Conservation (phyloP, 164 flowering plant species). For the Tinospora cordifolia region DNA sequence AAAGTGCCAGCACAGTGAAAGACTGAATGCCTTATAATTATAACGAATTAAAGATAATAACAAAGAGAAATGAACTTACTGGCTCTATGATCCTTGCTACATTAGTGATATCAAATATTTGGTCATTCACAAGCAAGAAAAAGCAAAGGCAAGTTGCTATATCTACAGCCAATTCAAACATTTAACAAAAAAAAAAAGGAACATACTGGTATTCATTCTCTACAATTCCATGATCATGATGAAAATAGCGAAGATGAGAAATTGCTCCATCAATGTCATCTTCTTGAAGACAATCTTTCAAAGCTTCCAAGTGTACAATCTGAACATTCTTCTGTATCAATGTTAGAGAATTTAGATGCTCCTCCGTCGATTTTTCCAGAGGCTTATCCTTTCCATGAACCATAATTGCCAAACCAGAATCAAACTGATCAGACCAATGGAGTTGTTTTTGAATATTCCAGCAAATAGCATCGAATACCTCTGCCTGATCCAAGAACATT, state of each 20-base stretch:
- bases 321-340: slow-evolving; percentile 57
- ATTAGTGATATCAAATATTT: too few relatives aligned
- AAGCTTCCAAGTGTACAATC: slow-evolving; percentile 61
- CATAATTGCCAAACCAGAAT: slow-evolving; percentile 48
- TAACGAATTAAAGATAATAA: too few relatives aligned
- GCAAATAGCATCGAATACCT: slow-evolving; percentile 64
- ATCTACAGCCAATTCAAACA: background rate
- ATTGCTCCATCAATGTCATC: slow-evolving; percentile 47
- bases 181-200: background rate
- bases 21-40: too few relatives aligned
- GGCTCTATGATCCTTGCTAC: too few relatives aligned
- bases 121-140: background rate
- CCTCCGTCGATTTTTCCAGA: slow-evolving; percentile 15
- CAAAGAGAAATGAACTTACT: too few relatives aligned
- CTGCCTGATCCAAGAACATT: slow-evolving; percentile 46
- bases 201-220: slow-evolving; percentile 72
- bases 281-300: slow-evolving; percentile 37
- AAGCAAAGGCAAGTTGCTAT: background rate
- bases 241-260: slow-evolving; percentile 62
- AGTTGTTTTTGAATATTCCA: slow-evolving; percentile 58
- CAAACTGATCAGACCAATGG: slow-evolving; percentile 31
- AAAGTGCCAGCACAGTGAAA: too few relatives aligned
- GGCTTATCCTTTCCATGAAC: slow-evolving; percentile 20
- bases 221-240: slow-evolving; percentile 48
- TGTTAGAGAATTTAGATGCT: slow-evolving; percentile 34